phyloP scores from a whole-genome alignment of 371 early-diverging fungal species.

The Mortierella polycephala region DNA sequence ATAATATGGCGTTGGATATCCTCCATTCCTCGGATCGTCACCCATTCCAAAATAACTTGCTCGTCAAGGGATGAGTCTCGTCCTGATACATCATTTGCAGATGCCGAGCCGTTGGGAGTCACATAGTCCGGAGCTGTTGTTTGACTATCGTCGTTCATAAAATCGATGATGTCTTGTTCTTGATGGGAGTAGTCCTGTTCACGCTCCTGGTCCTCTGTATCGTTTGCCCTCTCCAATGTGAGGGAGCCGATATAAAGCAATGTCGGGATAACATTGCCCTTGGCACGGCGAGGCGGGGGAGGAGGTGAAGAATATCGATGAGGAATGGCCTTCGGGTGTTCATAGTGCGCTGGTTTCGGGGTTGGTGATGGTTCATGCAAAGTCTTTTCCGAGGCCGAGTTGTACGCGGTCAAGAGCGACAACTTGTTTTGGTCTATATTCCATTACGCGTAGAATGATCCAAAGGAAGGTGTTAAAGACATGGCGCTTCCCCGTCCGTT shows the following conservation, averaged over 20 bases:
- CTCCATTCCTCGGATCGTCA: constrained; percentile 41
- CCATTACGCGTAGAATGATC: no score
- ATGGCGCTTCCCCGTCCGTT: no score
- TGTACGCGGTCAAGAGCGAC: constrained; percentile 30
- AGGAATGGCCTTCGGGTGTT: constrained; percentile 28
- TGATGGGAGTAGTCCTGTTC: background rate
- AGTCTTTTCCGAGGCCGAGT: constrained; percentile 11
- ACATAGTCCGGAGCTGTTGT: constrained; percentile 8
- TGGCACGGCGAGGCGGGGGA: constrained; percentile 45
- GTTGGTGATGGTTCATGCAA: constrained; percentile 2
- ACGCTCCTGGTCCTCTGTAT: background rate
- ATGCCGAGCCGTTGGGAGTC: constrained; percentile 25
- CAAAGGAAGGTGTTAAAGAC: no score
- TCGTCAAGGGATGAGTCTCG: background rate
- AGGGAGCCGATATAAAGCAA: constrained; percentile 56
- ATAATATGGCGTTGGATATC: constrained; percentile 56
- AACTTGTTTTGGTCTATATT: constrained; percentile 44
- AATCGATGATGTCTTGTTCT: constrained; percentile 32
- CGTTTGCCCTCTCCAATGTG: constrained; percentile 24
- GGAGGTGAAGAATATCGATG: constrained; percentile 44
- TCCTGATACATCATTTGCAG: constrained; percentile 7
- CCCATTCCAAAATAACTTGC: constrained; percentile 23
- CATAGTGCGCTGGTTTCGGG: constrained; percentile 43
- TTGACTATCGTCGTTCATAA: constrained; percentile 31
- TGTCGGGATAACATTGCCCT: constrained; percentile 61